These are phyloP conservation scores for Hippophae rhamnoides DNA, from an alignment of 306 rosid genomes.

Conservation along the genomic window DNA sequence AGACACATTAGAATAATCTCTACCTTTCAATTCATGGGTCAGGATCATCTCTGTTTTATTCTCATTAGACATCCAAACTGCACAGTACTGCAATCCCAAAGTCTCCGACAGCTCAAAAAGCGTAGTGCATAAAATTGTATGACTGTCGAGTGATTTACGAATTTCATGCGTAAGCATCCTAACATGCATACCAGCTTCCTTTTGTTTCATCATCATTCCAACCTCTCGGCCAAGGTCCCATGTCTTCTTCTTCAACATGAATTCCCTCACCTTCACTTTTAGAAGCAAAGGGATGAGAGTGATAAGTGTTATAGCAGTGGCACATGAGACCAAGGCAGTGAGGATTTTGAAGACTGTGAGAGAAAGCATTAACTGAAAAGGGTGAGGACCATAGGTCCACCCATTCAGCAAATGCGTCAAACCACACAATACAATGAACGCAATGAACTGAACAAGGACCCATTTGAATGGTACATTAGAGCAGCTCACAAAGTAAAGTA, in stretches of 20 bases:
- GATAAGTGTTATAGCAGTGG: slow-evolving; percentile 89
- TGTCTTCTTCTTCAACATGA: slow-evolving; percentile 94
- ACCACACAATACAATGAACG: slow-evolving; percentile 93
- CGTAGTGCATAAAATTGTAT: slow-evolving; percentile 74
- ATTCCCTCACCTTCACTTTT: slow-evolving; percentile 94
- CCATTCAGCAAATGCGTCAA: slow-evolving; percentile 93
- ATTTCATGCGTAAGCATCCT: slow-evolving; percentile 99
- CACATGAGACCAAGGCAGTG: slow-evolving; percentile 95
- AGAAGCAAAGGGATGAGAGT: slow-evolving; percentile 94
- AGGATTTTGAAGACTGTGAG: slow-evolving; percentile 89
- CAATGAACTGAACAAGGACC: slow-evolving; percentile 89
- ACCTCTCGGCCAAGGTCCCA: slow-evolving; percentile 99
- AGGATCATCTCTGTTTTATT: slow-evolving; percentile 72
- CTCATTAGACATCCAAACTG: slow-evolving; percentile 98
- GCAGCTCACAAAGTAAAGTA: slow-evolving; percentile 92
- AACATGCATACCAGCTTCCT: slow-evolving; percentile 82
- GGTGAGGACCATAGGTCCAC: slow-evolving; percentile 97
- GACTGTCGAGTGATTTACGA: slow-evolving; percentile 90
- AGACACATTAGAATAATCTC: slow-evolving; percentile 35
- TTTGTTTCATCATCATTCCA: slow-evolving; percentile 74
- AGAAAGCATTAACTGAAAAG: slow-evolving; percentile 95
- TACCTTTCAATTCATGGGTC: slow-evolving; percentile 65
- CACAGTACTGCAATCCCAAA: slow-evolving; percentile 83
- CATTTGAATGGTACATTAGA: slow-evolving; percentile 97
- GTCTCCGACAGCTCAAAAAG: slow-evolving; percentile 86